Evolutionary conservation across 2,329 filamentous ascomycete species (phyloP), one percentile per base, ranked within the genome.

Genomic region (Parasarocladium wereldwijsianum): DNA sequence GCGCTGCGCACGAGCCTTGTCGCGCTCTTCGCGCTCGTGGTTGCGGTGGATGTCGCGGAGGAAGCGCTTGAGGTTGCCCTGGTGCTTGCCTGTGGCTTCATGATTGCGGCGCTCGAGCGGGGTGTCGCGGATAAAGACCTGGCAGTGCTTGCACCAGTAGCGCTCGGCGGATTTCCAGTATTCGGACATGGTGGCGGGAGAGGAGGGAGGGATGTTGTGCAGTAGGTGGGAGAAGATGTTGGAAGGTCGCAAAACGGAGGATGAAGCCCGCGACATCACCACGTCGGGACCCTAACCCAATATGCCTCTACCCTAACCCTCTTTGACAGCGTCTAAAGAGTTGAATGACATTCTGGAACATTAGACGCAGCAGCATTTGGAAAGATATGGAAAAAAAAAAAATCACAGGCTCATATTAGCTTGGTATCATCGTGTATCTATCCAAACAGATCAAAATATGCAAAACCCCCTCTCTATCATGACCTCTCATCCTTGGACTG

Each of bases 121-220:
- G 14, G 86, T 94, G 62, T 98, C 90, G 55, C 83, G 81, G 29
- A 98, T 81, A 55, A 76, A 96, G 49, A 70, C 71, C 48, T 74
- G 72, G 69, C 90, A 98, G 62, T 93, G 83, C 55, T 96, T 96
- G 70, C 90, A 98, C 85, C 86, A 96, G 60, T 93, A 93, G 50
- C 79, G 87, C 5, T 86, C 86, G 52, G 86, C 93, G 13, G 87
- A 94, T 53, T 96, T 96, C 90, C 90, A 96, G 58, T 93, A 92
- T 64, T 96, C 90, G 0, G 90, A 77, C 90, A 98, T 96, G 28
- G 7, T 33, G 27, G 21, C 28, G 9, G 18, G 16, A 29, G 11
- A 15, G 10, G 16, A n/a, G 18, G 26, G 12, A 18, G 22, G 11
- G n/a, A 19, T 10, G 14, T 19, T 9, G 8, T 11, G 12, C 6